Evolutionary conservation across 805 yeast genomes (phyloP).

Genomic region (Hanseniaspora mollemarum): DNA sequence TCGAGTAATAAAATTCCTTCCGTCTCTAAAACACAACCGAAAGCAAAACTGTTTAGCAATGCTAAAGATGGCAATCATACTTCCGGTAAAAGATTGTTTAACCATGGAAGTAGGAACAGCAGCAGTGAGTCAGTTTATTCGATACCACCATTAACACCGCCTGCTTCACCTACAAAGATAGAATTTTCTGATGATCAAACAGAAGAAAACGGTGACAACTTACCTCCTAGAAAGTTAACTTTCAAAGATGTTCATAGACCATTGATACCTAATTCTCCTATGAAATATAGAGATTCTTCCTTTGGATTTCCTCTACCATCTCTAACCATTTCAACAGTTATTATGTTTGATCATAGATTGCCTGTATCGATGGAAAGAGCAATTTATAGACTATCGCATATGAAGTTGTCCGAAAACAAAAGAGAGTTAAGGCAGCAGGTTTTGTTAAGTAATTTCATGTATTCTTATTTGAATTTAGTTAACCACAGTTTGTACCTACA

Average conservation of each 20-base stretch:
- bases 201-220: neutral
- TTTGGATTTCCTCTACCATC: constrained; percentile 83
- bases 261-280: constrained; percentile 42
- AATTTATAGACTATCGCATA: constrained; percentile 79
- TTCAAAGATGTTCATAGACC: constrained; percentile 31
- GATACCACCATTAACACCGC: neutral
- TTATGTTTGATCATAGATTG: constrained; percentile 74
- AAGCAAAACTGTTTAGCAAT: neutral
- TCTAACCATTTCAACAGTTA: constrained; percentile 59
- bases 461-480: constrained; percentile 85
- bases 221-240: constrained; percentile 30
- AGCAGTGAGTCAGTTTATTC: too few species aligned
- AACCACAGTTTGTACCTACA: constrained; percentile 79
- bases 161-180: neutral
- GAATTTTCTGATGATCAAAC: neutral
- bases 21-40: neutral
- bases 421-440: constrained; percentile 89
- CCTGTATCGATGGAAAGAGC: constrained; percentile 96
- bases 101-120: neutral
- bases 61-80: neutral
- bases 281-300: constrained; percentile 62
- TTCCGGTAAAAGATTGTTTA: neutral
- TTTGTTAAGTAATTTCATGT: constrained; percentile 88
- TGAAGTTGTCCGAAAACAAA: constrained; percentile 88
- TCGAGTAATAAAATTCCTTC: neutral